A percentile compares a stretch with the other conserved stretches of the same genome.
Evolutionary conservation across 2,329 filamentous ascomycete species (phyloP).

Genomic region (Ceratocystis cacaofunesta): DNA sequence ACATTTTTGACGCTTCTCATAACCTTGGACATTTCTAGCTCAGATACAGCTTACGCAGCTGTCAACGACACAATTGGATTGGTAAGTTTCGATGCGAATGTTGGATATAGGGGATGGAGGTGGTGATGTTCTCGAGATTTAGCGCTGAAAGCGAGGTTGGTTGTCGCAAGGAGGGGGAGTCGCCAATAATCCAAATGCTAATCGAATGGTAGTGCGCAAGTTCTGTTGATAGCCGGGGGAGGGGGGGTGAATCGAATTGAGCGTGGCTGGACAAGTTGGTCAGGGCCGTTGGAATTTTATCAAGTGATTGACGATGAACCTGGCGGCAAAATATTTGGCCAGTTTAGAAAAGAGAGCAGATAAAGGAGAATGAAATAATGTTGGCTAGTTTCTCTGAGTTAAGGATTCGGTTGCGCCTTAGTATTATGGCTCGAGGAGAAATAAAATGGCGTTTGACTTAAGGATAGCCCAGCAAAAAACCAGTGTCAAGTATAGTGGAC

Average conservation of each 20-base stretch:
- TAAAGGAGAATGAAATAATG: neutral
- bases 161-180: neutral
- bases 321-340: neutral
- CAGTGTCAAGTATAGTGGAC: neutral
- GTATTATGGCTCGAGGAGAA: neutral
- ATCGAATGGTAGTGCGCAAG: neutral
- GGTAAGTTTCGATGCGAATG: neutral
- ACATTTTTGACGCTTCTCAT: constrained; percentile 98
- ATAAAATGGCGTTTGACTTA: neutral
- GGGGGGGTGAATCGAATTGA: neutral
- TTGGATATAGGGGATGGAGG: neutral
- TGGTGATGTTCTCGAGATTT: neutral
- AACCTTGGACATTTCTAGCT: constrained; percentile 72
- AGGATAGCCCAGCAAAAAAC: neutral
- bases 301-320: neutral
- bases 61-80: neutral
- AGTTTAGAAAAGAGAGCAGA: neutral
- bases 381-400: neutral
- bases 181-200: neutral
- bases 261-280: neutral
- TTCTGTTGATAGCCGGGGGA: neutral
- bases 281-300: neutral
- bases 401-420: neutral
- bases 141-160: neutral
- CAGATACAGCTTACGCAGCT: constrained; percentile 14